A percentile compares a stretch with the other conserved stretches of the same genome.
phyloP scores from a whole-genome alignment of 2,329 filamentous ascomycete species.

The Podosphaera leucotricha region DNA sequence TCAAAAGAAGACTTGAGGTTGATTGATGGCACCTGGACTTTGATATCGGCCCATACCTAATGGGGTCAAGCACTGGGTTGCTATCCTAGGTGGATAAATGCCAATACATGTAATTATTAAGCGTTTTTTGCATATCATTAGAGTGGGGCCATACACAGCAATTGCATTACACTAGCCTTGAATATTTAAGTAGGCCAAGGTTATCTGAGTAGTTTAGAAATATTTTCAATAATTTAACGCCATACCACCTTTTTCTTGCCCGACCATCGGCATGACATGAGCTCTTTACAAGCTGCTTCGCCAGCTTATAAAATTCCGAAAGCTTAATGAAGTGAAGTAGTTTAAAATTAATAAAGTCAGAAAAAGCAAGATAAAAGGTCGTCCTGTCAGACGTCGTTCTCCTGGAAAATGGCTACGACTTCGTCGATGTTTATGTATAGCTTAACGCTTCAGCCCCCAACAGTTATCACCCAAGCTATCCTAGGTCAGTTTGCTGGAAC shows the following conservation, averaged over 20 bases:
- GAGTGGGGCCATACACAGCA: too few species aligned
- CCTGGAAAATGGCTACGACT: constrained; percentile 61
- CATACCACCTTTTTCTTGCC: neutral
- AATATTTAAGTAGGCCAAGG: too few species aligned
- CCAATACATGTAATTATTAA: neutral
- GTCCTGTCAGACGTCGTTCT: neutral
- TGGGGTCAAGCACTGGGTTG: constrained; percentile 5
- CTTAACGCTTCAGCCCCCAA: constrained; percentile 81
- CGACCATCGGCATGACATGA: constrained; percentile 5
- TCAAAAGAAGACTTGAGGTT: neutral
- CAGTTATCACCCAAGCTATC: constrained; percentile 71
- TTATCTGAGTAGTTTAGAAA: too few species aligned
- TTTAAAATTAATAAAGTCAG: too few species aligned
- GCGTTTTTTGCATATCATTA: neutral
- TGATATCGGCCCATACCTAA: constrained; percentile 8
- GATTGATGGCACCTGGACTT: constrained; percentile 8
- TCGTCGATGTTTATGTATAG: constrained; percentile 98
- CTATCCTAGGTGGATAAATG: too few species aligned
- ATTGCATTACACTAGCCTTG: too few species aligned
- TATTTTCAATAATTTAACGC: too few species aligned
- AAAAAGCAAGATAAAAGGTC: neutral
- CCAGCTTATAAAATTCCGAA: constrained; percentile 4
- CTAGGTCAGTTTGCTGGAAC: constrained; percentile 89
- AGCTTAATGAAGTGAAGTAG: neutral
- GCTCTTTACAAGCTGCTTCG: constrained; percentile 10